Percentiles rank a stretch among this genome's conserved stretches.
Conservation (phyloP, 2,329 filamentous ascomycete genomes). For the Myriosclerotinia curreyana region DNA sequence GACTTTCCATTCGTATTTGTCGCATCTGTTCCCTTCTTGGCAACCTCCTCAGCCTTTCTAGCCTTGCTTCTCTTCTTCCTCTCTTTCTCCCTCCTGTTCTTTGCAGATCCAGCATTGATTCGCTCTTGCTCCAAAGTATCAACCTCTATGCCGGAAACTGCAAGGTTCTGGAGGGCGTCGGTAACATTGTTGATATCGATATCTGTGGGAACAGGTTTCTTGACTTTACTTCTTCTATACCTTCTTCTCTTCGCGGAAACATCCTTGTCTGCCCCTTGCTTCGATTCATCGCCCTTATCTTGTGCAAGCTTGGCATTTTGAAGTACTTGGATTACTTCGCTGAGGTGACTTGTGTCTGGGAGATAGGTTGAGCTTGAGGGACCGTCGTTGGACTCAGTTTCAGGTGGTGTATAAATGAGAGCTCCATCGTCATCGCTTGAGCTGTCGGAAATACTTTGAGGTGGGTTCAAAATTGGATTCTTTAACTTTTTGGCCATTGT, state of each 20-base stretch:
- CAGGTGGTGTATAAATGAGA: slow-evolving; percentile 14
- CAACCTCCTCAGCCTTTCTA: not conserved
- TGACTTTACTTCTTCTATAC: not conserved
- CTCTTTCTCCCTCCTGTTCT: not conserved
- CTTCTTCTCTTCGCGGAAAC: not conserved
- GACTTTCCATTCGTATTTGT: not conserved
- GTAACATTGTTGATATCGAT: not conserved
- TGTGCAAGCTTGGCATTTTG: slow-evolving; percentile 2
- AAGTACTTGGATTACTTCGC: not conserved
- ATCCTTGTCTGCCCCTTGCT: slow-evolving; percentile 1
- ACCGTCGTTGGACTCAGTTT: slow-evolving; percentile 1
- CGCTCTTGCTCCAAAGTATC: not conserved
- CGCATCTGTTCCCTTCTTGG: not conserved
- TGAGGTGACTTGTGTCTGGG: not conserved
- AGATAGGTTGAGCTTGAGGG: not conserved
- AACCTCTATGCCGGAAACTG: not conserved
- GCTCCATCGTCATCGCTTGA: slow-evolving; percentile 11
- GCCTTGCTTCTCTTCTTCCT: slow-evolving; percentile 12
- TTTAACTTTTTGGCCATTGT: slow-evolving; percentile 7
- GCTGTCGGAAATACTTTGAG: not conserved
- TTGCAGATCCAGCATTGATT: not conserved
- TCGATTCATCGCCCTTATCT: not conserved
- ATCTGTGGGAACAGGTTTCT: not conserved
- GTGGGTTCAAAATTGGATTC: not conserved
- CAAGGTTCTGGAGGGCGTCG: not conserved